Evolutionary conservation across 129 eudicot species (phyloP), one percentile per base, ranked within the genome.

Genomic region (Arctium lappa): DNA sequence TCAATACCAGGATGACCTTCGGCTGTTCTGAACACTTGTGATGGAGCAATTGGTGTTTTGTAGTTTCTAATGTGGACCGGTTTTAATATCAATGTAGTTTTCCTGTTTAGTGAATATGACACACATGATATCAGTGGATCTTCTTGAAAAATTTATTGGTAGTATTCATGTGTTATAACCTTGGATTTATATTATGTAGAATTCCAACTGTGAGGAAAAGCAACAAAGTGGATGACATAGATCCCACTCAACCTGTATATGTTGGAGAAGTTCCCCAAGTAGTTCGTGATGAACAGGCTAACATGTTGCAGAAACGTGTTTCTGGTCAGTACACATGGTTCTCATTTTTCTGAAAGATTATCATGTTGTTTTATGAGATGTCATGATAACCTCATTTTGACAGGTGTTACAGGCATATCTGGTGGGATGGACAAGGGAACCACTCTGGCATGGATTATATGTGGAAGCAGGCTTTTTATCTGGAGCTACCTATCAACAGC

Each of bases 341-440:
- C 39, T 79, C 8, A 40, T 11, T 79, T 80, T 84, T 8, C 22
- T 44, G 56, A n/a, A 85, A 78, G 42, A 65, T 38, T 46, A 81
- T 71, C 62, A 18, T 80, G 31, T 30, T 31, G 34, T 78, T 75
- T 27, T 27, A 42, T 56, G 74, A 27, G 15, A 33, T 80, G 16
- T 53, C 46, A 65, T 33, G 7, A 84, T 65, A 31, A 62, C 65
- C 65, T 82, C 38, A 36, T 86, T 66, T 50, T 81, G 77, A 90
- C 87, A 93, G 99, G 94, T 82, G 90, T 86, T 84, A 77, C 85
- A 22, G 80, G 81, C 76, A 77, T 87, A 74, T 88, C 93, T 69
- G 99, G 99, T 80, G 99, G 99, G 81, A 85, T 95, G 92, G 95
- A 95, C 87, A 91, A 91, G 50, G 95, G 78, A 50, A 88, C 97